A percentile compares a stretch with the other conserved stretches of the same genome.
Evolutionary conservation across 768 basidiomycete genomes (phyloP).

Genomic region (Nidularia pulvinata): DNA sequence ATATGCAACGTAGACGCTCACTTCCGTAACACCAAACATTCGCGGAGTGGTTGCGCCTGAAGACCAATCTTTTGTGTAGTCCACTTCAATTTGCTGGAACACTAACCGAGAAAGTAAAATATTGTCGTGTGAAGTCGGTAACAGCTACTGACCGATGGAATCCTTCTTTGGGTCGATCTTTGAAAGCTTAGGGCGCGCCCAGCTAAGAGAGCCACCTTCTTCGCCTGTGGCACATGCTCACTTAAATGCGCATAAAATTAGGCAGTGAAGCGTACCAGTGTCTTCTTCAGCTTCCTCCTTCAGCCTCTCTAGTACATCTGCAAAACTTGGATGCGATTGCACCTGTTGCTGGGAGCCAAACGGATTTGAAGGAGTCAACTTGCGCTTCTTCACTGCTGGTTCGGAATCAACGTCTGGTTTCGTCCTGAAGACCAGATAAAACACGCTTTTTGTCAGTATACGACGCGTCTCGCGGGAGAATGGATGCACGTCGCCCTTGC

Average conservation of each 20-base stretch:
- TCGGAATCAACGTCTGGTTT: constrained; percentile 21
- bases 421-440: constrained; percentile 13
- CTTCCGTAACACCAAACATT: constrained; percentile 93
- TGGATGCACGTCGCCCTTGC: constrained; percentile 4
- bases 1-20: constrained; percentile 18
- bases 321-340: constrained; percentile 46
- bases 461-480: constrained; percentile 14
- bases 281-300: constrained; percentile 48
- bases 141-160: constrained; percentile 54
- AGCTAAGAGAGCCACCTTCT: constrained; percentile 78
- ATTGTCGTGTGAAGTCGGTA: not conserved
- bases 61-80: constrained; percentile 53
- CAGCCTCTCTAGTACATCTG: constrained; percentile 62
- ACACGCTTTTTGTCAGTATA: constrained; percentile 1
- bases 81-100: constrained; percentile 97
- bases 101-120: constrained; percentile 38
- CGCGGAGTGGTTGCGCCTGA: constrained; percentile 43
- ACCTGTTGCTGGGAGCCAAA: constrained; percentile 34
- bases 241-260: not conserved
- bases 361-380: constrained; percentile 36
- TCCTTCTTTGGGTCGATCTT: constrained; percentile 60
- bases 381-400: constrained; percentile 56
- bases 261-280: constrained; percentile 29
- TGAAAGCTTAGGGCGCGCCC: constrained; percentile 65
- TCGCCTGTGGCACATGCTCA: constrained; percentile 35